Evolutionary conservation across 2,329 filamentous ascomycete genomes (phyloP), one percentile per base, ranked within the genome.

Genomic region (Fusarium abutilonis): DNA sequence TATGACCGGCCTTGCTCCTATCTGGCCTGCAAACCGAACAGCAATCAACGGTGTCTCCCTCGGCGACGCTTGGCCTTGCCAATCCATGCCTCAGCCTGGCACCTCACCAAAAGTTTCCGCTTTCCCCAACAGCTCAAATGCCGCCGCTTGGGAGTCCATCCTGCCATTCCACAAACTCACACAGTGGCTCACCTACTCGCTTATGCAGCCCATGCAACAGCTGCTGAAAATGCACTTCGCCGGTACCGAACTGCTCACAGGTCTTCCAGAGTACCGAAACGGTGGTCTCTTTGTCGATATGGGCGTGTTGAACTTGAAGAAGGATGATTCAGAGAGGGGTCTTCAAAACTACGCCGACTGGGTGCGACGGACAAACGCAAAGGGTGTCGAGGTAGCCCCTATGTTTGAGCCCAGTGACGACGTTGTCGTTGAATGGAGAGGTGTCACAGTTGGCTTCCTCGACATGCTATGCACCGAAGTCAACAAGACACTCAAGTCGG

Each of bases 41-140:
- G 87, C 90, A 62, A 89, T 99, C 67, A 92, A 97, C 72, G 93
- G 93, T 2, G 83, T 91, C 26, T 87, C 93, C 0, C 86, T 99
- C 14, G 95, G 95, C 52, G 95, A 99, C 73, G 94, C 95, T 21
- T 99, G 95, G 95, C 91, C 89, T 0, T 97, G 93, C 77, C 87
- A 85, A 10, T 86, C 88, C 29, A 92, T 98, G 86, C 92, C 93
- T 1, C 80, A 82, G 41, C 66, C 71, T 1, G 86, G 84, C 4
- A 82, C 86, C 4, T 70, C 74, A 4, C 23, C 67, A 38, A 71
- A 71, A 51, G 55, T 71, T 9, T 71, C 69, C 42, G 62, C 69
- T n/a, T 66, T 66, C 43, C 63, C 63, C 21, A 66, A 66, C 54
- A 66, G 59, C 63, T 63, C 63, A 14, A 71, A 70, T 26, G 60